These are phyloP conservation scores for Cairneyella variabilis DNA, from an alignment of 495 filamentous ascomycete species.

Conservation along the genomic window DNA sequence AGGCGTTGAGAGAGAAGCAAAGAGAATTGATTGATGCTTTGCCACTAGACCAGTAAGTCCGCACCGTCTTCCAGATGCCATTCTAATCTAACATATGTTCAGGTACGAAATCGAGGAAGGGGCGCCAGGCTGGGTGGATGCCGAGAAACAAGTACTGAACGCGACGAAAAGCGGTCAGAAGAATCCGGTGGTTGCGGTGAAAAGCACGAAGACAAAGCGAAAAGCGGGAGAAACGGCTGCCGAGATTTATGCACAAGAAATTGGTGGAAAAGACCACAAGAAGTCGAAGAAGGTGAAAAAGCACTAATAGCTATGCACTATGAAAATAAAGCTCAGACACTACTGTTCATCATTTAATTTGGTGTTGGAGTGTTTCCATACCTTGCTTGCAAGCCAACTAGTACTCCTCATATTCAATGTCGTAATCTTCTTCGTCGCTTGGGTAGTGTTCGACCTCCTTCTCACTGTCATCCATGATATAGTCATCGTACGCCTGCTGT, in stretches of 20 bases:
- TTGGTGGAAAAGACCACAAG: conserved; percentile 50
- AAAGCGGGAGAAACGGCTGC: conserved; percentile 65
- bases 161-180: conserved; percentile 52
- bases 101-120: conserved; percentile 81
- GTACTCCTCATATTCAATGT: no score
- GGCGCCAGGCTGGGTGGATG: conserved; percentile 70
- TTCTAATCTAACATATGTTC: conserved; percentile 40
- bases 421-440: no score
- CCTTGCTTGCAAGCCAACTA: no score
- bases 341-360: no score
- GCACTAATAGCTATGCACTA: no score
- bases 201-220: conserved; percentile 68
- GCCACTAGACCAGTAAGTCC: conserved; percentile 78
- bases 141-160: conserved; percentile 69
- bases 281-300: conserved; percentile 53
- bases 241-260: conserved; percentile 56
- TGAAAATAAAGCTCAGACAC: no score
- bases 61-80: conserved; percentile 23
- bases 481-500: no score
- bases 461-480: no score
- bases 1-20: conserved; percentile 66
- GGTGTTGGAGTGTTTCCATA: no score
- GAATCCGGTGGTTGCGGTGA: conserved; percentile 77
- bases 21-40: conserved; percentile 83
- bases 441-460: no score